Conservation (phyloP, 331 rosid species). For the Erythrophleum ivorense region DNA sequence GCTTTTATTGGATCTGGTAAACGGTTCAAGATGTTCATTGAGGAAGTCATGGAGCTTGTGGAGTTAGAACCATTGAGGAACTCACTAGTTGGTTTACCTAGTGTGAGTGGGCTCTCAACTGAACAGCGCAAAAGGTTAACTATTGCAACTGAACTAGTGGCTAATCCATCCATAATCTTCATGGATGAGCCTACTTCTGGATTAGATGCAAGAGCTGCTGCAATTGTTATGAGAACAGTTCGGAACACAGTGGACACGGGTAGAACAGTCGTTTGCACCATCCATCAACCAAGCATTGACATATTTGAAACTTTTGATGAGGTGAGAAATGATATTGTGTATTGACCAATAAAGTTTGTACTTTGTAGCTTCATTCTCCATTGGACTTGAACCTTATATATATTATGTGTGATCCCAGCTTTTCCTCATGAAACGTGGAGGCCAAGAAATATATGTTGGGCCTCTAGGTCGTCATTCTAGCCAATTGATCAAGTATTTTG, state of each 20-base stretch:
- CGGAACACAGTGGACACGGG: slow-evolving; percentile 77
- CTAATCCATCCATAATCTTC: slow-evolving; percentile 84
- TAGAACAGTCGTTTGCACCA: slow-evolving; percentile 36
- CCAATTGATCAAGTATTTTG: slow-evolving; percentile 26
- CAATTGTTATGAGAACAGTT: slow-evolving; percentile 87
- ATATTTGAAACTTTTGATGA: neutral
- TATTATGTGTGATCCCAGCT: neutral
- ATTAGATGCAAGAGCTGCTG: slow-evolving; percentile 93
- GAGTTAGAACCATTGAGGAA: slow-evolving; percentile 50
- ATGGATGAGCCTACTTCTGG: slow-evolving; percentile 72
- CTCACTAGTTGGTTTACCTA: slow-evolving; percentile 60
- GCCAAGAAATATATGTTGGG: neutral
- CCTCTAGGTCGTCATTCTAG: slow-evolving; percentile 48
- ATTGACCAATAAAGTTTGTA: too few relatives aligned
- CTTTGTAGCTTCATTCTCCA: neutral
- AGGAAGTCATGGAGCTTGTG: slow-evolving; percentile 47
- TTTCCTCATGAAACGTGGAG: neutral
- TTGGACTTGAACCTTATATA: neutral
- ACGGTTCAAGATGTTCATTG: slow-evolving; percentile 49
- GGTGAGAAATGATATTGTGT: neutral
- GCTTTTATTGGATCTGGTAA: slow-evolving; percentile 17
- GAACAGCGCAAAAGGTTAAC: slow-evolving; percentile 79
- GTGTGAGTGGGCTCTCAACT: slow-evolving; percentile 59
- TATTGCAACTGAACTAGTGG: slow-evolving; percentile 88
- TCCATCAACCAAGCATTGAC: slow-evolving; percentile 52